Conservation (phyloP, 1,284 basidiomycete genomes). For the Sparassis latifolia region DNA sequence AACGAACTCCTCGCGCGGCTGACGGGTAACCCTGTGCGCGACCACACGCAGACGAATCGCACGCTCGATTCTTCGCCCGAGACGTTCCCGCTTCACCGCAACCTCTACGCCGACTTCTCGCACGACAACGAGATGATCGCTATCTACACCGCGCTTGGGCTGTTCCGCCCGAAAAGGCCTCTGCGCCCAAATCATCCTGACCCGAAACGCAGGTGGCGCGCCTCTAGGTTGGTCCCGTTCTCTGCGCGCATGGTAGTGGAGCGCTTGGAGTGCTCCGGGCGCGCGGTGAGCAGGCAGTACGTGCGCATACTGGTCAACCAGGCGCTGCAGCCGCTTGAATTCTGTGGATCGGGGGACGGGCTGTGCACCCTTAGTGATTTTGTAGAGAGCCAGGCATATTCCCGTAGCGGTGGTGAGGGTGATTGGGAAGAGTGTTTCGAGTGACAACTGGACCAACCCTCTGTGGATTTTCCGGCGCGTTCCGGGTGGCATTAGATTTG, state of each 20-base stretch:
- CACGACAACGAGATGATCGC: constrained; percentile 81
- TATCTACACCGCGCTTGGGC: constrained; percentile 68
- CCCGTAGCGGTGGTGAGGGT: constrained; percentile 55
- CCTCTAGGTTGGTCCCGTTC: constrained; percentile 61
- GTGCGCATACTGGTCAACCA: constrained; percentile 67
- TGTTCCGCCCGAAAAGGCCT: constrained; percentile 40
- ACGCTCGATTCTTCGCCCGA: constrained; percentile 60
- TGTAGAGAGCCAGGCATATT: constrained; percentile 64
- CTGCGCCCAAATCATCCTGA: constrained; percentile 39
- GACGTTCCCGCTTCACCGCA: constrained; percentile 70
- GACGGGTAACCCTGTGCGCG: constrained; percentile 49
- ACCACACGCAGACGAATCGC: constrained; percentile 73
- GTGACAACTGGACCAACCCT: constrained; percentile 1
- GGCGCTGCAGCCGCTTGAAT: constrained; percentile 53
- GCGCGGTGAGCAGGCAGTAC: constrained; percentile 20
- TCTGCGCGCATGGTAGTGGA: constrained; percentile 59
- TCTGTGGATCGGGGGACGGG: constrained; percentile 51
- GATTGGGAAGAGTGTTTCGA: constrained; percentile 57
- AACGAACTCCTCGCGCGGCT: constrained; percentile 84
- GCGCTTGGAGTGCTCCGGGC: constrained; percentile 41
- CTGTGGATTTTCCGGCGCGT: no score
- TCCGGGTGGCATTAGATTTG: no score
- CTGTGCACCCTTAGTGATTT: constrained; percentile 64
- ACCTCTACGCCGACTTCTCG: constrained; percentile 71
- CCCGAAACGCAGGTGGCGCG: constrained; percentile 44